Conservation (phyloP, 345 rosid genomes). For the Hibiscus syriacus region DNA sequence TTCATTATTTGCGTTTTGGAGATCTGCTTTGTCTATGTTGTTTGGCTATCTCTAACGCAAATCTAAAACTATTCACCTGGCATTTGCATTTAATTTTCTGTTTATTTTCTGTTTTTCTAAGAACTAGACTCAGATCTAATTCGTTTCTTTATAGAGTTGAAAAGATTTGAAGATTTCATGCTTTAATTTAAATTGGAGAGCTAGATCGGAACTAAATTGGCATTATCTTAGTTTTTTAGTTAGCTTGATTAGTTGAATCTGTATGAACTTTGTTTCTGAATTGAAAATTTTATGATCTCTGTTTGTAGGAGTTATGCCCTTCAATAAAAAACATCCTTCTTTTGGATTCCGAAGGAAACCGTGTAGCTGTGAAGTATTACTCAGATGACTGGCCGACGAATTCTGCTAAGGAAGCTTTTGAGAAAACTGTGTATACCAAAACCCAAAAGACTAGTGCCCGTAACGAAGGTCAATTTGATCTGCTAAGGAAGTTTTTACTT, state of each 20-base stretch:
- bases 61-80: background rate
- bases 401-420: constrained; percentile 65
- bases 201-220: too few relatives aligned
- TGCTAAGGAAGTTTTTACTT: background rate
- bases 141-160: background rate
- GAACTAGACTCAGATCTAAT: constrained; percentile 4
- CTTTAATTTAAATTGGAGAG: too few relatives aligned
- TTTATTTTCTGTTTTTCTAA: background rate
- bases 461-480: constrained; percentile 49
- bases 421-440: constrained; percentile 58
- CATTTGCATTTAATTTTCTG: background rate
- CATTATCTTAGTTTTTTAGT: background rate
- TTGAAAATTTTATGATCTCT: background rate
- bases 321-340: constrained; percentile 60
- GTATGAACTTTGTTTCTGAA: too few relatives aligned
- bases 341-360: constrained; percentile 77
- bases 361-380: constrained; percentile 69
- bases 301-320: constrained; percentile 53
- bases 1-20: background rate
- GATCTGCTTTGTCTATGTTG: background rate
- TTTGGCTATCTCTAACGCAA: background rate
- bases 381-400: constrained; percentile 78
- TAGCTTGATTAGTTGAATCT: background rate
- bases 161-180: too few relatives aligned
- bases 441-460: constrained; percentile 68